Evolutionary conservation across 2,329 filamentous ascomycete genomes (phyloP).

Genomic region (Pseudogymnoascus sp.): DNA sequence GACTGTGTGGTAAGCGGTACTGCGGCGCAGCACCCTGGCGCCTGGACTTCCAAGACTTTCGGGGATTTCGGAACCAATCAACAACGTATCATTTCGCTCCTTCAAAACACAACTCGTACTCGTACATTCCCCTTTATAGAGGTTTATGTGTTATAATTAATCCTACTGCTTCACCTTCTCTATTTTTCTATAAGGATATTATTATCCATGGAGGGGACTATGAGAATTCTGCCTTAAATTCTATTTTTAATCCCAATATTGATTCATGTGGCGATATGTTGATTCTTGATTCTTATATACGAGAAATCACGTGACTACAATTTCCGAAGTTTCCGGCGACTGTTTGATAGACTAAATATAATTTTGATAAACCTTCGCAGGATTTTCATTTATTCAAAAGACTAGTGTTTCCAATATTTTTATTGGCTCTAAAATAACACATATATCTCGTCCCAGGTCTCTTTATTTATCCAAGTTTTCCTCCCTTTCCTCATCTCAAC

Average conservation of each 20-base stretch:
- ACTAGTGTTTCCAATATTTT: background rate
- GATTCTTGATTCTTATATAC: background rate
- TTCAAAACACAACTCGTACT: background rate
- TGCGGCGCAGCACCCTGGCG: background rate
- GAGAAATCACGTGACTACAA: background rate
- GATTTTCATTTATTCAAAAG: background rate
- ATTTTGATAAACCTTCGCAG: background rate
- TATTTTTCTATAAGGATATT: background rate
- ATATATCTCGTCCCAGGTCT: background rate
- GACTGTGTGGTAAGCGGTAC: constrained; percentile 1
- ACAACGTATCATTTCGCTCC: background rate
- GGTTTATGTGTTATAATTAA: background rate
- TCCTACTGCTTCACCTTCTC: background rate
- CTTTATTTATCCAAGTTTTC: background rate
- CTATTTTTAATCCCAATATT: background rate
- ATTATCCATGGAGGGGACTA: background rate
- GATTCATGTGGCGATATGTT: background rate
- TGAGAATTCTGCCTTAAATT: background rate
- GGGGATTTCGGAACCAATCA: background rate
- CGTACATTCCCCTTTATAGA: background rate
- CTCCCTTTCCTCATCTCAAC: background rate
- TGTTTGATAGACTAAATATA: background rate
- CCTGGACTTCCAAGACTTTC: background rate
- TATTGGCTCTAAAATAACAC: background rate
- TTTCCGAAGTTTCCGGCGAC: background rate